A percentile compares a stretch with the other conserved stretches of the same genome.
Evolutionary conservation across 495 filamentous ascomycete species (phyloP).

Genomic region (Penicillium steckii): DNA sequence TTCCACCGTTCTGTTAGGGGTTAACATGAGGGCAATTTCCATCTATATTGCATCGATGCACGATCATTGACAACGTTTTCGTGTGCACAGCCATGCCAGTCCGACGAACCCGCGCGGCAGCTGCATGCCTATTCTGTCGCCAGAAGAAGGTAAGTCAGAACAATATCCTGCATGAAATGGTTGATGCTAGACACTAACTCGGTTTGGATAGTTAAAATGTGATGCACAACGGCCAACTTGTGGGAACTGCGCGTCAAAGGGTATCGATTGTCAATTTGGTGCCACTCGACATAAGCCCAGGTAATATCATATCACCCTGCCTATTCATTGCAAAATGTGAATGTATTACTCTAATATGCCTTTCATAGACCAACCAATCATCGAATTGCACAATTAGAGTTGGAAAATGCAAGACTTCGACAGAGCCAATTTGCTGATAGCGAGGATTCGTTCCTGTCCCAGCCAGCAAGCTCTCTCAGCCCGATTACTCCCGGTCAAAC

Average conservation of each 20-base stretch:
- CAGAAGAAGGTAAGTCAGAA: conserved; percentile 24
- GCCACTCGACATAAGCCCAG: conserved; percentile 22
- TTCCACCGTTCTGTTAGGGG: no score
- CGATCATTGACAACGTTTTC: background rate
- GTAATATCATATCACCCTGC: background rate
- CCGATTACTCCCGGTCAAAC: conserved; percentile 6
- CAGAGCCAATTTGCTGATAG: conserved; percentile 2
- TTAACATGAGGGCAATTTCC: no score
- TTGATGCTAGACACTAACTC: background rate
- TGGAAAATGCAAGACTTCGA: conserved; percentile 27
- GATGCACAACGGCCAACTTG: conserved; percentile 27
- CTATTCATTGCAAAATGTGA: background rate
- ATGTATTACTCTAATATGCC: background rate
- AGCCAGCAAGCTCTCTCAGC: conserved; percentile 4
- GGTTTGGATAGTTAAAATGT: conserved; percentile 25
- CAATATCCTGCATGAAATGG: no score
- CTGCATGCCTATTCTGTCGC: conserved; percentile 29
- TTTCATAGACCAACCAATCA: conserved; percentile 24
- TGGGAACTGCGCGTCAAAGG: conserved; percentile 24
- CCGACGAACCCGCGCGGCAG: conserved; percentile 23
- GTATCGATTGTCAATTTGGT: conserved; percentile 20
- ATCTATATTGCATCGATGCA: background rate
- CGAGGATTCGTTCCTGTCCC: conserved; percentile 1
- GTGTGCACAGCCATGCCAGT: conserved; percentile 11
- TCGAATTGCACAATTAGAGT: conserved; percentile 25